Base-by-base conservation (phyloP, 1,284 basidiomycete genomes). In the Baeospora myosura region DNA sequence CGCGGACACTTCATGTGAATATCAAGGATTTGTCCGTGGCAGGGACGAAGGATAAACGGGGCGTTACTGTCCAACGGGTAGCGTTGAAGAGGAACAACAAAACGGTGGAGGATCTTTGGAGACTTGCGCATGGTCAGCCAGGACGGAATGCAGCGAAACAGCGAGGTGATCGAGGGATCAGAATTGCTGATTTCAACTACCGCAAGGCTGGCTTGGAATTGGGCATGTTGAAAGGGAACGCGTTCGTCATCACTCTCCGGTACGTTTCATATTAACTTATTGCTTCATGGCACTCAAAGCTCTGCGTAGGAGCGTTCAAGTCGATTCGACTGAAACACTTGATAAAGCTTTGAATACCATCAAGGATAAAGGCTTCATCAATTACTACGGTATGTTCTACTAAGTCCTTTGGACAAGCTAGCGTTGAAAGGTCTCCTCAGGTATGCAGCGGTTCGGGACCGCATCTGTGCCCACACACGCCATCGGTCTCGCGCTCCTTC, bases 371-470 rank as follows among this genome's bases (percentile, higher is more conserved):
- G 96, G 96, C 0, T 98, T 98, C 62, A 88, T 99, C 61, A 99
- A 99, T 61, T 99, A 97, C 58, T 99, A 96, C 58, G 95, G 91
- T 87, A 64, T 33, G 58, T 44, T 20, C 32, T 23, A 17, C 42
- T 12, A 32, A 26, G 14, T 28, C 42, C 10, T 21, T 14, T 29
- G 42, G 4, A 21, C 20, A 20, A 17, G 28, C 21, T 34, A 16
- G 4, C n/a, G 29, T 17, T n/a, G 23, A 44, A 20, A 14, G 40
- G 22, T 42, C 8, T 40, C 43, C 31, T 18, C 41, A 91, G 88
- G 93, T 29, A 97, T 98, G 95, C 96, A 99, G 60, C 83, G 96
- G 12, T 99, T 99, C 62, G 96, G 96, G 23, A 98, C 95, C 1
- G 92, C 95, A 5, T 81, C 90, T 8, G 84, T 98, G 21, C 92